Evolutionary conservation across 805 yeast genomes (phyloP).

Genomic region (Candida qinlingensis): DNA sequence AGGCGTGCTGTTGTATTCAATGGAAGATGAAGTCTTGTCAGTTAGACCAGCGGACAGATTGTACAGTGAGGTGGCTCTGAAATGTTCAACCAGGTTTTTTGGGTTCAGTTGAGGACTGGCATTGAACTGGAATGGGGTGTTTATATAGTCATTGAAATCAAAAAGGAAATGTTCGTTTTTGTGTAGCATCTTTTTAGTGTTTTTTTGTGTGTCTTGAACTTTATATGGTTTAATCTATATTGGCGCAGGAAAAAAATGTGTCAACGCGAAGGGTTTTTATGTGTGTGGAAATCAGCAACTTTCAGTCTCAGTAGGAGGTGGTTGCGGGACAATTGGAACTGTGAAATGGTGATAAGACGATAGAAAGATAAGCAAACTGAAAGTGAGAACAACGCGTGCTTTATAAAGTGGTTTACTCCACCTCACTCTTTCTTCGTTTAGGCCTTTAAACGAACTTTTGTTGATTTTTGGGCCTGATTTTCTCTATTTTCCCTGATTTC

Average conservation of each 20-base stretch:
- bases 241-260: neutral
- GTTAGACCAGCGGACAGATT: neutral
- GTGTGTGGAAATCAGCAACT: neutral
- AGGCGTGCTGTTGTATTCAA: no score
- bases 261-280: neutral
- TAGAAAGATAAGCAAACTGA: neutral
- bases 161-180: slow-evolving; percentile 14
- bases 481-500: neutral
- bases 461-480: slow-evolving; percentile 3
- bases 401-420: slow-evolving; percentile 1
- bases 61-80: neutral
- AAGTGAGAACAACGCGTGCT: neutral
- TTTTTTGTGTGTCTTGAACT: neutral
- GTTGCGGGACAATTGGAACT: no score
- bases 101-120: neutral
- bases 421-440: neutral
- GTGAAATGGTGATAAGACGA: neutral
- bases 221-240: neutral
- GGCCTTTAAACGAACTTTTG: neutral
- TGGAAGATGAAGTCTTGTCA: no score
- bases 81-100: slow-evolving; percentile 1
- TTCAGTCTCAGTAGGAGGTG: neutral
- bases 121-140: slow-evolving; percentile 15
- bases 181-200: slow-evolving; percentile 15
- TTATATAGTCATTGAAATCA: slow-evolving; percentile 17